Evolutionary conservation across 2,329 filamentous ascomycete genomes (phyloP).

Genomic region (Onygenales sp.): DNA sequence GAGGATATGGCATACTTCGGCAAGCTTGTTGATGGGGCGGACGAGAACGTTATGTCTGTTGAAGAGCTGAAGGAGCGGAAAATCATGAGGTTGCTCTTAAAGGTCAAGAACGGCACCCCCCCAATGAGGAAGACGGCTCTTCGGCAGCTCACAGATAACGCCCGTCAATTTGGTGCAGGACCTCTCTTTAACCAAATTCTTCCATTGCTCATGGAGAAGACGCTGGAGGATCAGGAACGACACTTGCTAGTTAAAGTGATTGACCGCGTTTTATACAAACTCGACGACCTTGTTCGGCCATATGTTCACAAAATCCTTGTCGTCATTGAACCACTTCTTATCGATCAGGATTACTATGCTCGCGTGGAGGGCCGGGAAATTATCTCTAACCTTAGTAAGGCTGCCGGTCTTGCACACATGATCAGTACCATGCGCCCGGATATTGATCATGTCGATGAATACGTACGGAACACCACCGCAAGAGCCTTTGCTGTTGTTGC

Average conservation of each 20-base stretch:
- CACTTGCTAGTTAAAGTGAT: conserved; percentile 98
- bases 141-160: conserved; percentile 94
- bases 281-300: conserved; percentile 90
- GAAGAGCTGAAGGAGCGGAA: conserved; percentile 97
- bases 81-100: conserved; percentile 92
- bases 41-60: conserved; percentile 84
- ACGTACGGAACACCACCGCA: conserved; percentile 95
- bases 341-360: conserved; percentile 98
- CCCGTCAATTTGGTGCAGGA: conserved; percentile 87
- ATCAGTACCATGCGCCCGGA: conserved; percentile 98
- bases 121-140: conserved; percentile 98
- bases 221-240: conserved; percentile 92
- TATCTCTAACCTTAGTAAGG: conserved; percentile 95
- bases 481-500: conserved; percentile 95
- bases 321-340: conserved; percentile 96
- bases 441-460: conserved; percentile 97
- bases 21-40: conserved; percentile 86
- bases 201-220: conserved; percentile 95
- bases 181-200: conserved; percentile 96
- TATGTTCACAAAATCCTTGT: conserved; percentile 98
- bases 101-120: conserved; percentile 98
- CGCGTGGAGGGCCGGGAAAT: conserved; percentile 97
- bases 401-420: conserved; percentile 94
- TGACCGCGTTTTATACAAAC: conserved; percentile 94
- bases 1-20: conserved; percentile 99